Base-by-base conservation (phyloP, 768 basidiomycete species). In the Psilocybe subaeruginosa region DNA sequence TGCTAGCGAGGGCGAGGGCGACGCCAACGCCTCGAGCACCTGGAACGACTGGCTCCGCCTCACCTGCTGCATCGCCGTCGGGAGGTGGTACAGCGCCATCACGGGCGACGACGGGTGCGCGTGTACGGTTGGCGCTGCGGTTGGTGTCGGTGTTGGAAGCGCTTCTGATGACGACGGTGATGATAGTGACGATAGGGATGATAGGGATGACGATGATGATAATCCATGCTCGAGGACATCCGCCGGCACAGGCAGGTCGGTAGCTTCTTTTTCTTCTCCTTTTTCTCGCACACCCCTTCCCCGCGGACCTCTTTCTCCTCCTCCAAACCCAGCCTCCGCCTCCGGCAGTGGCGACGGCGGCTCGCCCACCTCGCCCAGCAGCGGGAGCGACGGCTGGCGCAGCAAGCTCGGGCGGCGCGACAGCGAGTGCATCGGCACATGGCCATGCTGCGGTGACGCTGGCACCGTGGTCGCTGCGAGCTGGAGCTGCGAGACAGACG, bases 81-180 rank as follows among this genome's bases (percentile, higher is more conserved):
- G 63, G 17, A 64, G 63, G 56, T 64, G 63, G 48, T 54, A 64
- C 56, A 53, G 56, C 47, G 51, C 37, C 35, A 41, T 11, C n/a
- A 43, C 41, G 14, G 41, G 41, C 46, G 19, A 33, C 30, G 29
- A 7, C 30, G 46, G n/a, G 29, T 9, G 1, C 31, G 31, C 23
- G 23, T 23, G 23, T 23, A 2, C 23, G 23, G 23, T 23, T 23
- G 23, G 23, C 23, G 23, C 23, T 23, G 23, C 23, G 23, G 50
- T 51, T 27, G 58, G 6, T 59, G 49, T 39, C 1, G 17, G n/a
- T 51, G 37, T 45, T 8, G 37, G 16, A 0, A 23, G 50, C 1
- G 39, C 12, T 1, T 14, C 16, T 3, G 17, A 4, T 8, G 39
- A 14, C 12, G 58, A 45, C 2, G 49, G 27, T 23, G 58, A 53